Base-by-base conservation (phyloP, 768 basidiomycete species). In the Mycena rosella region DNA sequence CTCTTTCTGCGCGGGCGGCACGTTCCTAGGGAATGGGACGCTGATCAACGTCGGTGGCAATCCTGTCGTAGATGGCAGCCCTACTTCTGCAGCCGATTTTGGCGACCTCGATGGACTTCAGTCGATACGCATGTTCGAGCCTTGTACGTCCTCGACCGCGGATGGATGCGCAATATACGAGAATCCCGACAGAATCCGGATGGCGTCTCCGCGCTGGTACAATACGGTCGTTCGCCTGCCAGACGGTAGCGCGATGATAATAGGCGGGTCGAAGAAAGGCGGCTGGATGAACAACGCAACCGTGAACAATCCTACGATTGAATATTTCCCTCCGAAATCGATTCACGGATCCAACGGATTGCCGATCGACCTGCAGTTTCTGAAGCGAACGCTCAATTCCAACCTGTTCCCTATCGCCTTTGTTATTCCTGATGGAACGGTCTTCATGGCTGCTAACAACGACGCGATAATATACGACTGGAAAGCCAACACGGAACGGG, bases 251-350 rank as follows among this genome's bases (percentile, higher is more conserved):
- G 91, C 87, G 0, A 91, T 94, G 87, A 91, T 95, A 49, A 84
- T 95, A 47, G 93, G 93, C 1, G 94, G 94, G 18, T 91, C 93
- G 10, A 89, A 84, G 71, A 91, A 89, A 75, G 93, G 93, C 10
- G 94, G 93, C 13, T 95, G 93, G 92, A 94, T 94, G 69, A 94
- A 94, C 75, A 95, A 94, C 62, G 85, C 82, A 27, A 92, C 92
- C 4, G 86, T 87, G 65, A 92, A 94, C 80, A 94, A 94, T 74
- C 93, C 93, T 4, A 94, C 92, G 0, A 78, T 92, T 69, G 92
- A 94, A 77, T 96, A 87, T 78, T 96, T 85, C 76, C 95, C 95
- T 32, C 91, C 94, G 1, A 95, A 96, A 76, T 81, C 83, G 60
- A 88, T 94, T 53, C 84, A 89, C 65, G 86, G 85, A 18, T 89